These are phyloP conservation scores for Parietaria judaica DNA, from an alignment of 306 rosid species.

Conservation along the genomic window DNA sequence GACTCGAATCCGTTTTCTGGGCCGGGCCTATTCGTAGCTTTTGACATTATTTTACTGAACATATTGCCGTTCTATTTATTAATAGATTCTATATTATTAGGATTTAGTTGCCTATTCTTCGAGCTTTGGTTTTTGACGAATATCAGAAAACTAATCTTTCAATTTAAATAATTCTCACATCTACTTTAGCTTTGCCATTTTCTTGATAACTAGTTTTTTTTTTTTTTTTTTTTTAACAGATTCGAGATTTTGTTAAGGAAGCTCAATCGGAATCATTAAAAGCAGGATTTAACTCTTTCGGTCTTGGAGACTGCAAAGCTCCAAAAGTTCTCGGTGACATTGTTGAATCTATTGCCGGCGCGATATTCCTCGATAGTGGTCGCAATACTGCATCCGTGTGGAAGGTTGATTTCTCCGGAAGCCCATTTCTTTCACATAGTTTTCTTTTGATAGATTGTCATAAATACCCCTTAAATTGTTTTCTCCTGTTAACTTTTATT, in stretches of 20 bases:
- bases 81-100: too few species aligned
- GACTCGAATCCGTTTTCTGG: too few species aligned
- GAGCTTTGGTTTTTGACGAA: too few species aligned
- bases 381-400: conserved; percentile 71
- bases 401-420: conserved; percentile 40
- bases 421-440: background rate
- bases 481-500: too few species aligned
- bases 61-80: too few species aligned
- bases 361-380: conserved; percentile 83
- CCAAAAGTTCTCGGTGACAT: conserved; percentile 99
- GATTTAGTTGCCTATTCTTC: too few species aligned
- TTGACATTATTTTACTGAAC: too few species aligned
- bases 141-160: background rate
- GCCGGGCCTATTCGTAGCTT: too few species aligned
- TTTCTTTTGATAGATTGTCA: background rate
- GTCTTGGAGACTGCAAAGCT: conserved; percentile 98
- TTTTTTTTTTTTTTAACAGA: conserved; percentile 49
- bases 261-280: conserved; percentile 65
- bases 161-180: background rate
- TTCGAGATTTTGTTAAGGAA: conserved; percentile 91
- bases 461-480: too few species aligned
- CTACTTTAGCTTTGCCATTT: background rate
- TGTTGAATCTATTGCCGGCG: conserved; percentile 95
- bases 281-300: conserved; percentile 96
- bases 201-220: background rate